A percentile compares a stretch with the other conserved stretches of the same genome.
Conservation (phyloP, 169 alveolate genomes). For the Cyclospora cayetanensis region DNA sequence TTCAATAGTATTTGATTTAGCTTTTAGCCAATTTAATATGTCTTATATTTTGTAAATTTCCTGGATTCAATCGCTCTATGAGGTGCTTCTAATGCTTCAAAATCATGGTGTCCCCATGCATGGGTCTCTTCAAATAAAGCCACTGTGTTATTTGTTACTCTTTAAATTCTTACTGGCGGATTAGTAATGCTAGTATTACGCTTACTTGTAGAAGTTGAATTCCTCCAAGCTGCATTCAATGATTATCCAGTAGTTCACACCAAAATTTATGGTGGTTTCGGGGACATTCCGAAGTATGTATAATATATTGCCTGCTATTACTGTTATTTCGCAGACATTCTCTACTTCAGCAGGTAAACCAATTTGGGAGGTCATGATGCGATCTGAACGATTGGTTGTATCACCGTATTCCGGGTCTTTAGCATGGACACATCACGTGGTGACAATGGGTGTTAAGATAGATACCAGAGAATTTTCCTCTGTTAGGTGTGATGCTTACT, state of each 20-base stretch:
- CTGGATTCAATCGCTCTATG: no score
- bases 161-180: no score
- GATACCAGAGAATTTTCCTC: slow-evolving; percentile 83
- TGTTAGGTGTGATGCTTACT: slow-evolving; percentile 79
- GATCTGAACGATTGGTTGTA: slow-evolving; percentile 83
- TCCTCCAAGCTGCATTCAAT: slow-evolving; percentile 79
- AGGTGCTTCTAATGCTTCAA: no score
- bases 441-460: slow-evolving; percentile 81
- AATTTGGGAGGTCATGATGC: slow-evolving; percentile 77
- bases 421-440: slow-evolving; percentile 86
- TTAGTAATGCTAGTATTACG: no score
- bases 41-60: no score
- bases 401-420: slow-evolving; percentile 80
- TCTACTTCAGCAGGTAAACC: slow-evolving; percentile 68
- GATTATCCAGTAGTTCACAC: slow-evolving; percentile 84
- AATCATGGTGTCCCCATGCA: no score
- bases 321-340: slow-evolving; percentile 76
- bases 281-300: slow-evolving; percentile 85
- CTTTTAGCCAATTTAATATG: no score
- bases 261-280: slow-evolving; percentile 85
- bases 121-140: no score
- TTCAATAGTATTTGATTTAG: no score
- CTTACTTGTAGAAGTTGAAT: no score
- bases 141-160: no score
- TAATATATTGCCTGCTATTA: slow-evolving; percentile 81